phyloP scores from a whole-genome alignment of 352 stramenopile genomes.

The Phytopythium cucurbitacearum region DNA sequence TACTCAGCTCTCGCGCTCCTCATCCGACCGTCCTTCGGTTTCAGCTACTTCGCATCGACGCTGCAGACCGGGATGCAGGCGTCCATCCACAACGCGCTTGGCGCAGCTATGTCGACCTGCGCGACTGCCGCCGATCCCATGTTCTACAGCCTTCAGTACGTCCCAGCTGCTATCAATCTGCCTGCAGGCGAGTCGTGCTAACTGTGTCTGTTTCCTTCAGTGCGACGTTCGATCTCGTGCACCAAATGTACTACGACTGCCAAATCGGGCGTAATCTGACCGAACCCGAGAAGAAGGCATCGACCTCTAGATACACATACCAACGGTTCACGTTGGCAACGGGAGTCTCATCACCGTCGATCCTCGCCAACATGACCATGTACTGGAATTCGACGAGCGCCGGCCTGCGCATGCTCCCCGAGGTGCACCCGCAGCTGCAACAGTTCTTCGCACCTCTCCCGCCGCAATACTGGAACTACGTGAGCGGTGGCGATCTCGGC shows the following conservation, averaged over 20 bases:
- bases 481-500: slow-evolving; percentile 40
- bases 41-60: slow-evolving; percentile 43
- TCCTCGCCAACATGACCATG: slow-evolving; percentile 43
- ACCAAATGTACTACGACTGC: slow-evolving; percentile 65
- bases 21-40: slow-evolving; percentile 43
- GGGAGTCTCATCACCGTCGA: slow-evolving; percentile 12
- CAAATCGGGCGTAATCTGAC: slow-evolving; percentile 52
- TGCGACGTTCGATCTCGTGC: slow-evolving; percentile 51
- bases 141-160: slow-evolving; percentile 78
- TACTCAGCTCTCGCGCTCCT: slow-evolving; percentile 44
- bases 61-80: slow-evolving; percentile 60
- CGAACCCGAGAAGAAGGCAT: slow-evolving; percentile 38
- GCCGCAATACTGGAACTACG: slow-evolving; percentile 61
- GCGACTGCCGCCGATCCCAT: slow-evolving; percentile 53
- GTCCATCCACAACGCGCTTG: slow-evolving; percentile 58
- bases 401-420: slow-evolving; percentile 20
- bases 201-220: slow-evolving; percentile 13
- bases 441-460: slow-evolving; percentile 50
- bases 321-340: slow-evolving; percentile 12
- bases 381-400: slow-evolving; percentile 23
- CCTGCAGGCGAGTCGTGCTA: slow-evolving; percentile 1
- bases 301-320: slow-evolving; percentile 37
- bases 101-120: slow-evolving; percentile 43
- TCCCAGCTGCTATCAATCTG: slow-evolving; percentile 4
- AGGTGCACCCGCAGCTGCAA: slow-evolving; percentile 35